Percentiles rank a stretch among this genome's conserved stretches.
Conservation (phyloP, 306 rosid species). For the Sicyos baderoa region DNA sequence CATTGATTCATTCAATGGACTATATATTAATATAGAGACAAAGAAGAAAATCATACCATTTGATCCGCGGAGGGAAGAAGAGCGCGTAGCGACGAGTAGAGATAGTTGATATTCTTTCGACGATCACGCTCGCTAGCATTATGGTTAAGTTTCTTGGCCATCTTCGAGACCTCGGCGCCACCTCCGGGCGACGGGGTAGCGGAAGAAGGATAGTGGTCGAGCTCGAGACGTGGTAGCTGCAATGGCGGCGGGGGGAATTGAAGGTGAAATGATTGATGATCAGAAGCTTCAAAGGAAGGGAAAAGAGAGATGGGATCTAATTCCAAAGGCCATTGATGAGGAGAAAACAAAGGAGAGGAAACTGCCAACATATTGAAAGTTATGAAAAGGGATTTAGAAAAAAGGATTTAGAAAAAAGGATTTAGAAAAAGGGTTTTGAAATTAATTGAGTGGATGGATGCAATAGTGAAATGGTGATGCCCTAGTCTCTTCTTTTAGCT, state of each 20-base stretch:
- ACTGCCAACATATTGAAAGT: constrained; percentile 26
- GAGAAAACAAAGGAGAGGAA: constrained; percentile 29
- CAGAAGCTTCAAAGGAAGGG: constrained; percentile 15
- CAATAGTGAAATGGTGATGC: constrained; percentile 8
- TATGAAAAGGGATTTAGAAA: not conserved
- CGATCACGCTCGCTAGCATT: constrained; percentile 85
- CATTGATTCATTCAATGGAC: no score
- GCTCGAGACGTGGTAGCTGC: not conserved
- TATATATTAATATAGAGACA: not conserved
- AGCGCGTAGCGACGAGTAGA: constrained; percentile 62
- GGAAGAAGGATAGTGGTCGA: not conserved
- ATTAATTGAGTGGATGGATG: not conserved
- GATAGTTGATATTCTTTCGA: constrained; percentile 59
- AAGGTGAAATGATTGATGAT: not conserved
- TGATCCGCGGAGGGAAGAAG: constrained; percentile 51
- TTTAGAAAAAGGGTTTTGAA: not conserved
- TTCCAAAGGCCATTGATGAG: constrained; percentile 23
- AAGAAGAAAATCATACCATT: constrained; percentile 26
- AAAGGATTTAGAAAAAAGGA: no score
- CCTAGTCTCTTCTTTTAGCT: not conserved
- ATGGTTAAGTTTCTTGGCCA: constrained; percentile 57
- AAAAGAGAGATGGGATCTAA: constrained; percentile 17
- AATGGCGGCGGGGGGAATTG: not conserved
- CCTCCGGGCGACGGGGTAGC: not conserved
- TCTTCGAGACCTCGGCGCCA: not conserved